These are phyloP conservation scores for Fusarium sarcochroum DNA, from an alignment of 2,329 filamentous ascomycete species.

Conservation along the genomic window DNA sequence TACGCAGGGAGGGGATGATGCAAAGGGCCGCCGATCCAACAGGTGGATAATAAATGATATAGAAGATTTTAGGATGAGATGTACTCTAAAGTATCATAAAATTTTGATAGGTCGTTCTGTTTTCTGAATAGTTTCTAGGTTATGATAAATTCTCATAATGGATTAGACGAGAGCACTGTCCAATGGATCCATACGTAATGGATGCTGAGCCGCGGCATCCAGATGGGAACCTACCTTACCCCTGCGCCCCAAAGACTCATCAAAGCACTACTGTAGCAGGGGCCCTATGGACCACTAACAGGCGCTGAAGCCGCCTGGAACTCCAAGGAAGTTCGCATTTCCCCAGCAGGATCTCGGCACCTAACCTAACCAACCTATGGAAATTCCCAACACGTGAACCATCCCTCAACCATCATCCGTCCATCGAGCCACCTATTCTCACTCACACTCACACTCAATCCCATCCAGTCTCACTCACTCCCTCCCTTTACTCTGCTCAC, in stretches of 20 bases:
- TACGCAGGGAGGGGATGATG: slow-evolving; percentile 6
- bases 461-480: slow-evolving; percentile 22
- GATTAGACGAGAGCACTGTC: slow-evolving; percentile 5
- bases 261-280: slow-evolving; percentile 19
- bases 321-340: slow-evolving; percentile 14
- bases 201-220: slow-evolving; percentile 37
- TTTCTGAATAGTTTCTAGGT: not conserved
- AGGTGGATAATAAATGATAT: not conserved
- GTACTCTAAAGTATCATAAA: not conserved
- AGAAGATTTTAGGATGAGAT: not conserved
- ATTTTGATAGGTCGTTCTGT: not conserved
- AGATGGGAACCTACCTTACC: not conserved
- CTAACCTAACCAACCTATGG: slow-evolving; percentile 11
- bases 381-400: slow-evolving; percentile 49
- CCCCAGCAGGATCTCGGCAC: slow-evolving; percentile 43
- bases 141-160: slow-evolving; percentile 9
- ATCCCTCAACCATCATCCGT: slow-evolving; percentile 49
- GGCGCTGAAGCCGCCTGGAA: slow-evolving; percentile 23
- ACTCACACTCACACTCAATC: slow-evolving; percentile 33
- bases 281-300: slow-evolving; percentile 4
- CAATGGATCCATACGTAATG: not conserved
- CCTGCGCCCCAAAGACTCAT: slow-evolving; percentile 4
- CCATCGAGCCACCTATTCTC: slow-evolving; percentile 33
- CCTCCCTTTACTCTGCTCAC: slow-evolving; percentile 23
- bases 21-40: not conserved